Base-by-base conservation (phyloP, 2,329 filamentous ascomycete species). In the Trichoderma aggressivum region DNA sequence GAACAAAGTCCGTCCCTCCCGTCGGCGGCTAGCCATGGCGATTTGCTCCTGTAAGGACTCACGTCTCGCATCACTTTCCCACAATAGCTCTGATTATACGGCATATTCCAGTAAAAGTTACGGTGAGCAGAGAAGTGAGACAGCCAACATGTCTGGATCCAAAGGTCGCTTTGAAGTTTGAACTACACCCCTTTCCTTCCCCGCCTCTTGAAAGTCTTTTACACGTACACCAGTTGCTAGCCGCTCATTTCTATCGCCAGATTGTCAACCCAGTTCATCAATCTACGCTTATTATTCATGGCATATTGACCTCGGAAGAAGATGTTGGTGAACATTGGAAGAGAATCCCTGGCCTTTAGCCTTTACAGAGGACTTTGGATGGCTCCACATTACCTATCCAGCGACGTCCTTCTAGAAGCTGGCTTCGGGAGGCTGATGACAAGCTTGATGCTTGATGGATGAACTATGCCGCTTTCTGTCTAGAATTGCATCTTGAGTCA, bases 51-150 rank as follows among this genome's bases (percentile, higher is more conserved):
- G 11, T 50, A 11, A 61, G 18, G 28, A 43, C 60, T 47, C 32
- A 50, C 56, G 36, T 53, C 56, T 69, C 65, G 65, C 65, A 36
- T 69, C 56, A 21, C 21, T 69, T 69, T 61, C 56, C 65, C 39
- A 18, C 56, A 61, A 61, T 53, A 21, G 65, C 39, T 18, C 21
- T 61, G 65, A 53, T 4, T 53, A 4, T 34, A 61, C 28, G 7
- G 7, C 24, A 24, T 53, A 26, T 55, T 10, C 47, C 30, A 12
- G 34, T 53, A 28, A 26, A 36, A 34, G 12, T 28, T 24, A 36
- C 36, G 62, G 14, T 30, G 28, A 36, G 47, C 43, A 36, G 12
- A 64, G 47, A 59, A 18, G 56, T 59, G 32, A 34, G 56, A 39
- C 34, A 53, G 28, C 30, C 8, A 24, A 63, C 18, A 21, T 50